These are phyloP conservation scores for Blastocladiella emersonii DNA, from an alignment of 371 early-diverging fungal genomes.

Conservation along the genomic window DNA sequence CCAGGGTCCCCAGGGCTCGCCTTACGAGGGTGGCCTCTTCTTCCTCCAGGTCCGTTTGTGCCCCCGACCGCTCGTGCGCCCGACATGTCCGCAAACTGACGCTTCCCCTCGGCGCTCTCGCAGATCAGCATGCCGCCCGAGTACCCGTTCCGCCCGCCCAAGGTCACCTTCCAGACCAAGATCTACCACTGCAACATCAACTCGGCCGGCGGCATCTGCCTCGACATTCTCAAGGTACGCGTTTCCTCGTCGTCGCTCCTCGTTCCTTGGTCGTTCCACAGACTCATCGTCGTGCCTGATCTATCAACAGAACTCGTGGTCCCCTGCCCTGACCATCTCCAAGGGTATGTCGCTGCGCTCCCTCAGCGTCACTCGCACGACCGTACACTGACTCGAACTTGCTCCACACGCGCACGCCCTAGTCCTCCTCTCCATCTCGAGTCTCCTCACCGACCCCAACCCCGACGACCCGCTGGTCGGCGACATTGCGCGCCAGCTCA, in stretches of 20 bases:
- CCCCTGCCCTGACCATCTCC: slow-evolving; percentile 82
- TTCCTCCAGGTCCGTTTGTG: slow-evolving; percentile 86
- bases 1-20: slow-evolving; percentile 70
- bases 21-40: slow-evolving; percentile 65
- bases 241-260: too few relatives aligned
- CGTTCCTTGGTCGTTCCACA: too few relatives aligned
- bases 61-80: slow-evolving; percentile 57
- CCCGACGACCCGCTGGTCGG: slow-evolving; percentile 80
- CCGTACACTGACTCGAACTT: slow-evolving; percentile 84
- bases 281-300: too few relatives aligned
- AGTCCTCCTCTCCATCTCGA: slow-evolving; percentile 8
- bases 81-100: not conserved
- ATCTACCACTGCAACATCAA: slow-evolving; percentile 97
- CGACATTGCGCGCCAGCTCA: slow-evolving; percentile 80
- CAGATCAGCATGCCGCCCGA: not conserved
- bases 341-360: too few relatives aligned
- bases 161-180: slow-evolving; percentile 69
- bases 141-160: not conserved
- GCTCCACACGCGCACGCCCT: slow-evolving; percentile 10
- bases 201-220: slow-evolving; percentile 73
- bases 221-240: too few relatives aligned
- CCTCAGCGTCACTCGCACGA: slow-evolving; percentile 67
- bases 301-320: slow-evolving; percentile 55
- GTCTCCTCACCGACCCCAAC: slow-evolving; percentile 5
- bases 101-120: not conserved